Base-by-base conservation (phyloP, 768 basidiomycete genomes). In the Mycena haematopus region DNA sequence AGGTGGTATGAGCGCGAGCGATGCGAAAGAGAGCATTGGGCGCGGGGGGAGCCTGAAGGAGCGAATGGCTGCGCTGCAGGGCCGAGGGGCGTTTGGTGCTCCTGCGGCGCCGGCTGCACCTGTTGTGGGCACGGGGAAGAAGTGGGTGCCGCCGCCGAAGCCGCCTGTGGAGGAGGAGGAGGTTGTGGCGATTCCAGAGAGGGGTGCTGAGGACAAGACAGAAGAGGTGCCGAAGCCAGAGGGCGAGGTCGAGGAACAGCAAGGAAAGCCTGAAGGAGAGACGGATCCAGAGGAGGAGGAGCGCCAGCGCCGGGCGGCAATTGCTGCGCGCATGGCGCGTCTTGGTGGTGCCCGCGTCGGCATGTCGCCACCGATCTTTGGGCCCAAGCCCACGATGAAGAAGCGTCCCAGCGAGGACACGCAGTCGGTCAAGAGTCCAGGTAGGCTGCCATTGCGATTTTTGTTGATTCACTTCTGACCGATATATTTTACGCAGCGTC, bases 41-140 rank as follows among this genome's bases (percentile, higher is more conserved):
- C 86, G 86, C 58, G 65, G 85, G 3, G 90, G 86, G 6, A 93
- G 92, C 59, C 76, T 99, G 67, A 95, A 89, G 78, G 96, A 97
- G 62, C 86, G 96, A 38, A 97, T 99, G 95, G 95, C 95, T 31
- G 94, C 95, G 3, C 78, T 98, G 38, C 92, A 95, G 73, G 93
- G 91, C 9, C 87, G 83, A 47, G 91, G 92, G 17, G 93, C 80
- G 11, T 93, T 96, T 70, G 92, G 92, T 17, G 82, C 78, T 1
- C 82, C 88, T 1, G 82, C 86, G 9, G 71, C 83, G 6, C 75
- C 81, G 8, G 84, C 90, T 1, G 84, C 86, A 60, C 87, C 89
- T 6, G 77, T 83, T 0, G 72, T 80, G 29, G 88, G 89, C 70
- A 89, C 87, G 67, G 66, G 66, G 24, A 91, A 91, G 14, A 93